phyloP scores from a whole-genome alignment of 2,329 filamentous ascomycete genomes.

The Sclerotiophoma versabilis region DNA sequence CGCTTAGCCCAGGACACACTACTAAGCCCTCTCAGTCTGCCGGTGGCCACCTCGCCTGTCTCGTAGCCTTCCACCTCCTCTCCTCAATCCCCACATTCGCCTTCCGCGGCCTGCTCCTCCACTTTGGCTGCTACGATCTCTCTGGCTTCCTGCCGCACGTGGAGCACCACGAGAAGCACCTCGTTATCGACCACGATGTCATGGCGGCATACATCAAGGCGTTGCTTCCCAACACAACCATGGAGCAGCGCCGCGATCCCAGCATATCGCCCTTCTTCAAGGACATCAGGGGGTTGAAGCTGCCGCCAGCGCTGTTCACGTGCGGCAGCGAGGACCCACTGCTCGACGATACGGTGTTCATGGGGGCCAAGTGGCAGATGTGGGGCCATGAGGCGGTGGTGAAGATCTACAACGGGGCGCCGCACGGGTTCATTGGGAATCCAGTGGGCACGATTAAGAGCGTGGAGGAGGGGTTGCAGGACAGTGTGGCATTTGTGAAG shows the following conservation, averaged over 20 bases:
- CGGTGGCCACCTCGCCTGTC: constrained; percentile 58
- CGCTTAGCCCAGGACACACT: rapidly evolving
- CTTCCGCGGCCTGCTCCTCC: constrained; percentile 60
- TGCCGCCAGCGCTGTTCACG: constrained; percentile 63
- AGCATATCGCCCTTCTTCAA: constrained; percentile 60
- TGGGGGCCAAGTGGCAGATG: constrained; percentile 63
- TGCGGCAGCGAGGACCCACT: constrained; percentile 63
- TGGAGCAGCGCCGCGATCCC: constrained; percentile 53
- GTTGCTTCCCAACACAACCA: constrained; percentile 53
- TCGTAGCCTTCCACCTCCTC: constrained; percentile 59
- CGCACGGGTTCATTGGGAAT: constrained; percentile 61
- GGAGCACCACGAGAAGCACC: constrained; percentile 46
- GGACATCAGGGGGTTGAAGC: constrained; percentile 46
- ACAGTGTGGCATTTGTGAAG: constrained; percentile 51
- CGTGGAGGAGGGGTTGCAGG: constrained; percentile 49
- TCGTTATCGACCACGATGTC: constrained; percentile 56
- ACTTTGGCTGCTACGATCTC: constrained; percentile 62
- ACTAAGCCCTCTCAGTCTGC: constrained; percentile 49
- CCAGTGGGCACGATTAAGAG: constrained; percentile 45
- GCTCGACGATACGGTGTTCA: constrained; percentile 61
- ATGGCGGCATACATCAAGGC: constrained; percentile 57
- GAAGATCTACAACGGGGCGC: constrained; percentile 62
- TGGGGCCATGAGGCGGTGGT: constrained; percentile 59
- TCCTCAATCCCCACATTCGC: constrained; percentile 46
- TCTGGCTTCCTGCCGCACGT: constrained; percentile 53